Evolutionary conservation across 768 basidiomycete species (phyloP).

Genomic region (Xerocomellus intermedius): DNA sequence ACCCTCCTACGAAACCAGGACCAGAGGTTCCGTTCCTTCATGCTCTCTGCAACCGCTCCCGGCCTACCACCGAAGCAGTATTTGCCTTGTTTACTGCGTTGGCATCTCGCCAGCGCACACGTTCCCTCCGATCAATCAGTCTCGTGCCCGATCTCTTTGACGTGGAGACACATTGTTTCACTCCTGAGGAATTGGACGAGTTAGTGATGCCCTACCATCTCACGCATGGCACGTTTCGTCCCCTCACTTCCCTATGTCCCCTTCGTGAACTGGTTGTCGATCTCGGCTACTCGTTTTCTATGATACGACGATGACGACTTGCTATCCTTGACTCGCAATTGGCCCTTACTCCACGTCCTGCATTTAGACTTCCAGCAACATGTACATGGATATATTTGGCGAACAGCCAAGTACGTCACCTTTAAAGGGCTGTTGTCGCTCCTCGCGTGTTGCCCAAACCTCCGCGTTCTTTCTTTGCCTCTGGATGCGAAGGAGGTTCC

Average conservation of each 20-base stretch:
- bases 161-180: fast-evolving
- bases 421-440: background rate
- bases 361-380: background rate
- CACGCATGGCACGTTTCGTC: background rate
- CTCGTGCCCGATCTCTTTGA: background rate
- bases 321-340: background rate
- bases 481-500: background rate
- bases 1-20: background rate
- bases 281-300: background rate
- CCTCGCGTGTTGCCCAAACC: background rate
- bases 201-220: background rate
- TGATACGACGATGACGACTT: constrained; percentile 6
- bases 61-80: background rate
- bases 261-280: background rate
- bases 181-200: background rate
- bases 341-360: background rate
- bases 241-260: background rate
- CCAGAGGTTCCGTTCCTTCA: background rate
- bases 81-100: background rate
- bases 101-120: background rate
- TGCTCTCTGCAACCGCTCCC: background rate
- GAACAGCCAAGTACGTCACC: background rate
- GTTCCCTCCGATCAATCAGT: background rate
- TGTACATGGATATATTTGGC: too few species aligned
- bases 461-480: background rate